phyloP scores from a whole-genome alignment of 2,329 filamentous ascomycete genomes.

The Fusarium aywerte region DNA sequence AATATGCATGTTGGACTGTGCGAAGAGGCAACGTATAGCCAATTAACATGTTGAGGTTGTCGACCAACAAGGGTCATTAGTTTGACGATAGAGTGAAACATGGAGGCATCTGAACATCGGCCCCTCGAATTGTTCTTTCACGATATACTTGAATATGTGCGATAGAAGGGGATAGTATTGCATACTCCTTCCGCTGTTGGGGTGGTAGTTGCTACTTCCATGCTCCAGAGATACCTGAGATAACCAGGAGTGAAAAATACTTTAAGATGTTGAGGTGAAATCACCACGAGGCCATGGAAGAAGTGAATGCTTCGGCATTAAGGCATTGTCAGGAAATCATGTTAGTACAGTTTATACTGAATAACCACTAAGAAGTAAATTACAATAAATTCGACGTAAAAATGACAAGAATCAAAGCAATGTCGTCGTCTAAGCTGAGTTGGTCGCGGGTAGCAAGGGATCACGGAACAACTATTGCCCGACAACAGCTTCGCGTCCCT shows the following conservation, averaged over 20 bases:
- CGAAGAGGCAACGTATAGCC: not conserved
- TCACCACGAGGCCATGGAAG: no score
- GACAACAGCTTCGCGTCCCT: slow-evolving; percentile 33
- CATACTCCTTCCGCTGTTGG: no score
- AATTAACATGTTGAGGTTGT: not conserved
- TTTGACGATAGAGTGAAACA: not conserved
- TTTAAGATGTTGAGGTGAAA: no score
- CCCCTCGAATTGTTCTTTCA: not conserved
- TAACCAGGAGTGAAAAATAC: no score
- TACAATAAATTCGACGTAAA: not conserved
- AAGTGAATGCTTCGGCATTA: no score
- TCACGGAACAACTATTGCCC: slow-evolving; percentile 28
- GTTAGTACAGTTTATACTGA: no score
- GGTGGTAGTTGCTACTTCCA: no score
- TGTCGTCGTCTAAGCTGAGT: not conserved
- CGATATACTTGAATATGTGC: no score
- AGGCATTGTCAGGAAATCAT: no score
- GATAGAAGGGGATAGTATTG: no score
- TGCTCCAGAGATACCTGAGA: no score
- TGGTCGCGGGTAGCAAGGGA: not conserved
- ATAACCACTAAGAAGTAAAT: no score
- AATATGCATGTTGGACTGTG: not conserved
- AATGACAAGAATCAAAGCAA: not conserved
- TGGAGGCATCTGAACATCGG: not conserved
- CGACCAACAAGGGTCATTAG: not conserved